Evolutionary conservation across 768 basidiomycete genomes (phyloP).

Genomic region (Phanerochaete sordida): DNA sequence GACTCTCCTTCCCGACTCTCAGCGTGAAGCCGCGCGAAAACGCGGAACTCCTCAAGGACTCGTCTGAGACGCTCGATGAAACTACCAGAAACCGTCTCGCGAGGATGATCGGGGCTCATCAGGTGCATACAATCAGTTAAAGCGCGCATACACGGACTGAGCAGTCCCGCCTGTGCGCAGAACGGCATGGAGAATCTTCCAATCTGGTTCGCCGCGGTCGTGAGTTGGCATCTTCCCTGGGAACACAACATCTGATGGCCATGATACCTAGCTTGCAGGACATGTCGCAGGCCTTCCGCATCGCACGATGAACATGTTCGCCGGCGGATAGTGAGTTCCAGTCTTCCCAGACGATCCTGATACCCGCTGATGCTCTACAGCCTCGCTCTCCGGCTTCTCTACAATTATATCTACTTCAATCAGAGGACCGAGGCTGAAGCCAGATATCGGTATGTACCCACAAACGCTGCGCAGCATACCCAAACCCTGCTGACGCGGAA

Average conservation of each 20-base stretch:
- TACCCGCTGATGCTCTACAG: neutral
- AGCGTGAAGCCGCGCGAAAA: constrained; percentile 3
- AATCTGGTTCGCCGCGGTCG: constrained; percentile 4
- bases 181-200: constrained; percentile 9
- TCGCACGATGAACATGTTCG: constrained; percentile 2
- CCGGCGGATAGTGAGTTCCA: constrained; percentile 1
- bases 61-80: neutral
- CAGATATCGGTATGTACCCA: neutral
- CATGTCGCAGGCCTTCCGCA: neutral
- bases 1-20: too few relatives aligned
- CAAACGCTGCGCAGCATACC: too few relatives aligned
- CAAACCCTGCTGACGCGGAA: too few relatives aligned
- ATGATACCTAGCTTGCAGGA: neutral
- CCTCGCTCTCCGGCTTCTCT: neutral
- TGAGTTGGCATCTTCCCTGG: neutral
- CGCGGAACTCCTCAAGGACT: neutral
- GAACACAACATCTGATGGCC: neutral
- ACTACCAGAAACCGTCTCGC: neutral
- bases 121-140: too few relatives aligned
- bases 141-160: too few relatives aligned
- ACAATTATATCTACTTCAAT: constrained; percentile 6
- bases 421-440: neutral
- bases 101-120: neutral
- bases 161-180: neutral
- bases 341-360: neutral